Base-by-base conservation (phyloP, 441 rosid genomes). In the Erodium chrysanthum region DNA sequence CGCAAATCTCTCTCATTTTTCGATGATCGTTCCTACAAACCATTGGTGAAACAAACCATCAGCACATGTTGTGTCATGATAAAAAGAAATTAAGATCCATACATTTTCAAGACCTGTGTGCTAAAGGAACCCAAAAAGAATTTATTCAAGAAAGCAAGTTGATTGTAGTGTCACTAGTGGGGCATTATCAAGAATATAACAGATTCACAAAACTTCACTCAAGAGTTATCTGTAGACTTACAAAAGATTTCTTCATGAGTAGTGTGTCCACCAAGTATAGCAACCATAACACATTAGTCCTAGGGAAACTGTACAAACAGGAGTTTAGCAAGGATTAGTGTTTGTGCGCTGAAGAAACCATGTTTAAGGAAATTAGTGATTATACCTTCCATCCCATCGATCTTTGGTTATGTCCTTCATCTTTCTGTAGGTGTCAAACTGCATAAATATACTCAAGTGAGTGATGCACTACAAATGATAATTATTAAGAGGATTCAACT, bases 261-360 rank as follows among this genome's bases (percentile, higher is more conserved):
- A 94, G 69, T 68, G 84, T 84, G 72, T 88, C 97, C 72, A 89
- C 90, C 78, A 94, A 78, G 78, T 94, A 94, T 59, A 84, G 69
- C 84, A 91, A 74, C 97, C 99, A 94, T n/a, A 94, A 71, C 73
- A 91, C 94, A 76, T 94, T 94, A 58, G 97, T 94, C 77, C 77
- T 86, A 12, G 99, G 86, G 54, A 89, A 91, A 76, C 96, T 94
- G 94, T 69, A 64, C 64, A 77, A 44, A 29, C 22, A 60, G 54
- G 42, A 70, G 67, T 60, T 21, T 14, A 11, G 66, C 61, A 22
- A 4, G 1, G 10, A 42, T 68, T 44, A 23, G 66, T 9, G 42
- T 9, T 37, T 7, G 7, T 37, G 42, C 12, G 7, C 42, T 37
- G 7, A 6, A 37, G 42, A 37, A 37, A 37, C 12, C 42, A 9